Base-by-base conservation (phyloP, 306 rosid species). In the Trifolium fragiferum region DNA sequence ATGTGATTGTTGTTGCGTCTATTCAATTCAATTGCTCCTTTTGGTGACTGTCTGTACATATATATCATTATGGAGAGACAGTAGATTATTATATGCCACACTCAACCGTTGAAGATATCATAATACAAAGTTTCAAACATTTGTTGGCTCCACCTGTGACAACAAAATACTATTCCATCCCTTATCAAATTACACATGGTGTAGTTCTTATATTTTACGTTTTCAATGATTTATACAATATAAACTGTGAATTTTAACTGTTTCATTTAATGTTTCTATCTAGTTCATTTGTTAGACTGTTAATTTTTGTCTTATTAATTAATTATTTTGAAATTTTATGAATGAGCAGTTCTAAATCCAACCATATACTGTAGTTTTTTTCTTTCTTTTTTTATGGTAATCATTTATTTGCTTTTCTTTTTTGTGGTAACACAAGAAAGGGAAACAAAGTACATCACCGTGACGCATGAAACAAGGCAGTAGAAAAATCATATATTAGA, bases 41-140 rank as follows among this genome's bases (percentile, higher is more conserved):
- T 49, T 53, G 33, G 40, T 57, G 37, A 33, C 51, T 32, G 33
- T 32, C 59, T 68, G 76, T 78, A 81, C 25, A 78, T 78, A 74
- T 20, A 78, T 78, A 74, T 44, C 51, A 21, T 46, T 76, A 50
- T 70, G 50, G 58, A 37, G 37, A 49, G 18, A 33, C 57, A 10
- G 49, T 19, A 38, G 14, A 68, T 47, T 11, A 68, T 47, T 11
- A 30, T 61, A 16, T 60, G 27, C 10, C 64, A 10, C 59, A 46
- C 67, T 25, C 30, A 5, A 60, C 40, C 27, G 41, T 64, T 4
- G 14, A 70, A 35, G 66, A 63, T 6, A 53, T n/a, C 1, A 7
- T 14, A 50, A 47, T 38, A 12, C 59, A 4, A 27, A 63, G 15
- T 8, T 21, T 65, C 33, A 46, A 44, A 14, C 66, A 50, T 50